These are phyloP conservation scores for Globisporangium paddicum DNA, from an alignment of 352 stramenopile genomes.

Conservation along the genomic window DNA sequence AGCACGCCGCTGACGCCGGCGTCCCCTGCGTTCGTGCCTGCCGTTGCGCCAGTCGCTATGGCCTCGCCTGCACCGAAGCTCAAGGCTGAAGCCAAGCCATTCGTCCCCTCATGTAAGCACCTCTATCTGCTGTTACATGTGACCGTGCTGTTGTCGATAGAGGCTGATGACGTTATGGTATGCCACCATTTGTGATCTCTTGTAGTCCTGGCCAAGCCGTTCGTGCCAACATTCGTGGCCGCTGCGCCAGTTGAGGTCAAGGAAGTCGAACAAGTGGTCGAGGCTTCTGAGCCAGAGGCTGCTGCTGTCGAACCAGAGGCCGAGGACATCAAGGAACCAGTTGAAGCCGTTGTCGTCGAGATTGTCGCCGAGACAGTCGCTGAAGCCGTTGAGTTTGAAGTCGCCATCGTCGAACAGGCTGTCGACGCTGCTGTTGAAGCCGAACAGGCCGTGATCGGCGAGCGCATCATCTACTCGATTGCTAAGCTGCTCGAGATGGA, in stretches of 20 bases:
- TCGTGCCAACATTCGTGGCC: conserved; percentile 9
- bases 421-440: conserved; percentile 23
- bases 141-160: neutral
- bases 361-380: neutral
- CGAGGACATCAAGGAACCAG: conserved; percentile 17
- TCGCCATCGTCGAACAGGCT: neutral
- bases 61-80: conserved; percentile 20
- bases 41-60: conserved; percentile 4
- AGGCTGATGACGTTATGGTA: neutral
- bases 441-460: conserved; percentile 35
- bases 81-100: conserved; percentile 20
- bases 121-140: neutral
- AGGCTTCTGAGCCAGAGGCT: neutral
- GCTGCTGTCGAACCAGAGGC: conserved; percentile 8
- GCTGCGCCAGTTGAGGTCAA: neutral
- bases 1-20: conserved; percentile 5
- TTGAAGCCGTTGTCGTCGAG: conserved; percentile 1
- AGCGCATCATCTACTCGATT: conserved; percentile 76
- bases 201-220: conserved; percentile 13
- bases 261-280: conserved; percentile 4
- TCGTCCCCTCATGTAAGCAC: conserved; percentile 13
- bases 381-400: neutral
- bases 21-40: conserved; percentile 33
- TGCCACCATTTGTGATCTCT: neutral
- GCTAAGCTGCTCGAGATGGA: conserved; percentile 71